These are phyloP conservation scores for Fusarium torreyae DNA, from an alignment of 2,329 filamentous ascomycete species.

Conservation along the genomic window DNA sequence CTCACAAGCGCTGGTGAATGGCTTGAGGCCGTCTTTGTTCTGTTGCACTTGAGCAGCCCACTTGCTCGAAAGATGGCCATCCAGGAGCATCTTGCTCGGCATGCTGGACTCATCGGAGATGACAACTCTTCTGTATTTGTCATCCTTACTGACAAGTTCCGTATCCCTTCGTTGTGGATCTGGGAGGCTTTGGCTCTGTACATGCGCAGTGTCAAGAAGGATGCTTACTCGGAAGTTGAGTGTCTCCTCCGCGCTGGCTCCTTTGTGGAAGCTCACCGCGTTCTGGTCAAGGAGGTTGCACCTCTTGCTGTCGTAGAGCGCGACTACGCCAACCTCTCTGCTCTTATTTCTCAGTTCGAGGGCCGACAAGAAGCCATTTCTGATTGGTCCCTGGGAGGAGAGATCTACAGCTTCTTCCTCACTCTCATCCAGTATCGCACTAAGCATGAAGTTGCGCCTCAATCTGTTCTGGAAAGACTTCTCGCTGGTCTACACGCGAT, in stretches of 20 bases:
- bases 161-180: conserved; percentile 83
- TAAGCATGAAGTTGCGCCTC: conserved; percentile 58
- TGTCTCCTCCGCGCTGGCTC: conserved; percentile 85
- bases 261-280: conserved; percentile 85
- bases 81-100: conserved; percentile 80
- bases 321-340: conserved; percentile 79
- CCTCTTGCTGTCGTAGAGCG: conserved; percentile 86
- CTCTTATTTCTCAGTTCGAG: conserved; percentile 80
- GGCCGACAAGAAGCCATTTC: conserved; percentile 72
- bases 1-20: conserved; percentile 76
- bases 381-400: conserved; percentile 84
- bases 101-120: conserved; percentile 76
- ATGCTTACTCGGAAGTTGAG: conserved; percentile 79
- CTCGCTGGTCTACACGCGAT: conserved; percentile 70
- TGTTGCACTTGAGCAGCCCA: conserved; percentile 79
- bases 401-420: conserved; percentile 80
- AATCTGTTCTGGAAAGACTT: conserved; percentile 69
- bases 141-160: conserved; percentile 74
- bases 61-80: conserved; percentile 76
- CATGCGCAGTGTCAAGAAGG: conserved; percentile 80
- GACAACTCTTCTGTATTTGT: conserved; percentile 70
- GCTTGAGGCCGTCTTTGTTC: conserved; percentile 80
- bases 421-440: conserved; percentile 63
- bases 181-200: conserved; percentile 89
- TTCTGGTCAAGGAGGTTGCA: conserved; percentile 85